Evolutionary conservation across 1,139 yeast genomes (phyloP).

Genomic region (Saccharomycopsis hybrid): DNA sequence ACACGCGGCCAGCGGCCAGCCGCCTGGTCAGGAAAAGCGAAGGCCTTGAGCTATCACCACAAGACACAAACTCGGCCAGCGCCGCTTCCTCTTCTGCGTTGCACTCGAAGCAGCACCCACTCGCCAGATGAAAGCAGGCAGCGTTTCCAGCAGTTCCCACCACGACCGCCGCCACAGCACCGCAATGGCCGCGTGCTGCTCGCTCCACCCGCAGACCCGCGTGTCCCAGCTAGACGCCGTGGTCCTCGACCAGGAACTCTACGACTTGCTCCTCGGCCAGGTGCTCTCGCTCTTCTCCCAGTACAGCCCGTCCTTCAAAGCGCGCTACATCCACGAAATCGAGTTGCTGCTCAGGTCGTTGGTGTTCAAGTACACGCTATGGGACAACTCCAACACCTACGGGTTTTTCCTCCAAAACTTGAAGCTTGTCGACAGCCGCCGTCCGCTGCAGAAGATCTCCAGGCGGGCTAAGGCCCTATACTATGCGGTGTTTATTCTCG

Average conservation of each 20-base stretch:
- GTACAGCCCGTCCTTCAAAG: conserved; percentile 33
- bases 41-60: too few relatives aligned
- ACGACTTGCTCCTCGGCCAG: conserved; percentile 22
- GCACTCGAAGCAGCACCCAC: too few relatives aligned
- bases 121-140: too few relatives aligned
- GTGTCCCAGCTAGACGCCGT: conserved; percentile 70
- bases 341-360: conserved; percentile 47
- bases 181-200: conserved; percentile 27
- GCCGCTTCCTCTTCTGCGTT: too few relatives aligned
- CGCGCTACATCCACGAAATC: conserved; percentile 53
- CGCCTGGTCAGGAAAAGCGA: too few relatives aligned
- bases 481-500: conserved; percentile 46
- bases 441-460: conserved; percentile 28
- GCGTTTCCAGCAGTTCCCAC: too few relatives aligned
- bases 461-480: conserved; percentile 36
- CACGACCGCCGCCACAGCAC: too few relatives aligned
- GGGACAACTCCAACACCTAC: conserved; percentile 71
- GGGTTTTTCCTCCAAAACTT: conserved; percentile 71
- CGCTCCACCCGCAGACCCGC: conserved; percentile 38
- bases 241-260: conserved; percentile 50
- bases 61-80: too few relatives aligned
- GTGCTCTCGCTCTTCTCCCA: conserved; percentile 29
- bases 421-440: conserved; percentile 29
- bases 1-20: too few relatives aligned
- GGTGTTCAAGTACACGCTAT: conserved; percentile 61